phyloP scores from a whole-genome alignment of 345 rosid genomes.

The Lenwebbia sp. region DNA sequence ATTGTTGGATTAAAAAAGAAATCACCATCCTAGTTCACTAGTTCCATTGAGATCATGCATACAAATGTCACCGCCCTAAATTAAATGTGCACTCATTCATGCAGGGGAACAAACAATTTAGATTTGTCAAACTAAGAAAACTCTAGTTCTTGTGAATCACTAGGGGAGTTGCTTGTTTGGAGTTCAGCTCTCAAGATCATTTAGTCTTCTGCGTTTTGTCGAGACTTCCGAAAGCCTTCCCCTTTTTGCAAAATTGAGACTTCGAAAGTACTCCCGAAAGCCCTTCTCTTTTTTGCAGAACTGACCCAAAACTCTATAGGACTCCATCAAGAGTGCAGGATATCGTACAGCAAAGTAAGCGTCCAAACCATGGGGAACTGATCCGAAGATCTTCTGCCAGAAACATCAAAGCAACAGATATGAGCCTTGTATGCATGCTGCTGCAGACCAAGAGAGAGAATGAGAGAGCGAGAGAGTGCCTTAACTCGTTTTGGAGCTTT shows the following conservation, averaged over 20 bases:
- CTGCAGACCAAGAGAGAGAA: not conserved
- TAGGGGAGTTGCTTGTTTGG: too few relatives aligned
- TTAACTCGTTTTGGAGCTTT: constrained; percentile 73
- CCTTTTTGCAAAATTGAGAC: too few relatives aligned
- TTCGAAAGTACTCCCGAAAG: constrained; percentile 55
- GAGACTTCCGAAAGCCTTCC: not conserved
- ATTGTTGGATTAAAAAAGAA: too few relatives aligned
- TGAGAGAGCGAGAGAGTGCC: constrained; percentile 24
- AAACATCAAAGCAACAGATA: not conserved
- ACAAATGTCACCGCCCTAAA: not conserved
- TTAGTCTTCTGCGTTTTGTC: constrained; percentile 19
- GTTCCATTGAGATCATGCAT: too few relatives aligned
- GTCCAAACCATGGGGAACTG: constrained; percentile 77
- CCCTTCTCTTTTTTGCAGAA: constrained; percentile 56
- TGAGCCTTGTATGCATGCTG: not conserved
- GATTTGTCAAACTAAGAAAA: too few relatives aligned
- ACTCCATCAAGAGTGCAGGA: constrained; percentile 75
- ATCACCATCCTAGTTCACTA: too few relatives aligned
- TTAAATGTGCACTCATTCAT: not conserved
- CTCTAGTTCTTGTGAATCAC: too few relatives aligned
- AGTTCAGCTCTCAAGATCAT: too few relatives aligned
- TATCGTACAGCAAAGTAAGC: constrained; percentile 56
- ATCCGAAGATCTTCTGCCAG: constrained; percentile 60
- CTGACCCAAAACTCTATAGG: constrained; percentile 37
- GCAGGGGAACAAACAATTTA: not conserved